Base-by-base conservation (phyloP, 2,329 filamentous ascomycete species). In the Colletotrichum orbiculare region DNA sequence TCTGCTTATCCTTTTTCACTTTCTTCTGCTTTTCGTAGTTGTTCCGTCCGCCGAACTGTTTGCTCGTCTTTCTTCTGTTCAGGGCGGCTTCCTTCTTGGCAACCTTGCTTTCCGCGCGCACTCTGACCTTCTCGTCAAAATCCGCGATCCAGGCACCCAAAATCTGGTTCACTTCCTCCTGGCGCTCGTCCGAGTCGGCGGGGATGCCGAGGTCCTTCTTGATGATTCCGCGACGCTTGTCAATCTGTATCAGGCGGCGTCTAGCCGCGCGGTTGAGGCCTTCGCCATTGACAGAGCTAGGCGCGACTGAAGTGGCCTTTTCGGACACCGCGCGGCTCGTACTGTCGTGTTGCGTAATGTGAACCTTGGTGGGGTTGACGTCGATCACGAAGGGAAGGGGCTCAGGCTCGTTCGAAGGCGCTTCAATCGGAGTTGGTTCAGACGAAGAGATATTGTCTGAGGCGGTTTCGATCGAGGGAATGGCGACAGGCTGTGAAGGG, bases 261-360 rank as follows among this genome's bases (percentile, higher is more conserved):
- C 66, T 61, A 3, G 66, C 66, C 7, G 63, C 66, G 43, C 66
- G 57, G 49, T 67, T 67, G n/a, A 66, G 63, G 11, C 66, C 64
- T 37, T 47, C 60, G 38, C 65, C 65, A 49, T 49, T 49, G 49
- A 48, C 38, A 25, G 54, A 57, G 60, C 59, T 65, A 34, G 64
- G 54, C 11, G 64, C 65, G 17, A 49, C 38, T 15, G 65, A 59
- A 13, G 50, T 56, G 37, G n/a, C 48, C 50, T 60, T 46, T 15
- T 60, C 56, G 6, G 65, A 50, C 42, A 42, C 33, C 17, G 61
- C 52, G 8, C 47, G 35, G 49, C 45, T 43, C 45, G 10, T 41
- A 10, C 12, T 42, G 13, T 53, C 46, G 25, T 6, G 15, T 42
- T 48, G 17, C n/a, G 34, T 35, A 35, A 38, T 13, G 11, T 41